phyloP scores from a whole-genome alignment of 2,329 filamentous ascomycete species.

The Cladosporium sp. region DNA sequence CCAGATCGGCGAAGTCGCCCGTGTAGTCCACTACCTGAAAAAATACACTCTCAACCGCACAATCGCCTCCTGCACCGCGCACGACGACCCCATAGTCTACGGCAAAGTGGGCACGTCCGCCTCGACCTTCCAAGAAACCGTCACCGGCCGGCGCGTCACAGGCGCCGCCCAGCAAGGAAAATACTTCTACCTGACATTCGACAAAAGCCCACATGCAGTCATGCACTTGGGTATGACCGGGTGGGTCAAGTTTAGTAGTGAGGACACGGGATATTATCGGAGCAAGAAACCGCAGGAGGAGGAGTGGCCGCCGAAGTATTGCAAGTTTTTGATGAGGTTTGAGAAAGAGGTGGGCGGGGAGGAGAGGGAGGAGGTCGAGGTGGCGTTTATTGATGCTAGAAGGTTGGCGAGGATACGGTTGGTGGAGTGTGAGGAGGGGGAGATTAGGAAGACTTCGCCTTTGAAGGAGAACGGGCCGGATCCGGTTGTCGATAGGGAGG shows the following conservation, averaged over 20 bases:
- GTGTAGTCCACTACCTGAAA: slow-evolving; percentile 78
- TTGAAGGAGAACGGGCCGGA: slow-evolving; percentile 91
- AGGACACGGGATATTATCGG: slow-evolving; percentile 76
- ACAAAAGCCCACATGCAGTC: slow-evolving; percentile 72
- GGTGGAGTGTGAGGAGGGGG: slow-evolving; percentile 69
- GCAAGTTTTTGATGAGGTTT: slow-evolving; percentile 75
- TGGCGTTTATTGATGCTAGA: slow-evolving; percentile 79
- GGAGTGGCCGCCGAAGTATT: slow-evolving; percentile 82
- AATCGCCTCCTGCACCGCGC: slow-evolving; percentile 63
- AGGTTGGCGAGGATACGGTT: slow-evolving; percentile 75
- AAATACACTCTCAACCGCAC: slow-evolving; percentile 80
- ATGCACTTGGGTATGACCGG: slow-evolving; percentile 51
- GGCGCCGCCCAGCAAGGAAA: slow-evolving; percentile 84
- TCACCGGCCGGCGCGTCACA: slow-evolving; percentile 68
- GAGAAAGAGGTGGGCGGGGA: slow-evolving; percentile 26
- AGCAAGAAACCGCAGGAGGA: slow-evolving; percentile 48
- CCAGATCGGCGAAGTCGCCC: slow-evolving; percentile 61
- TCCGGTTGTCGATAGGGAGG: slow-evolving; percentile 74
- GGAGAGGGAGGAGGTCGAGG: slow-evolving; percentile 50
- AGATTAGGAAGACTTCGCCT: slow-evolving; percentile 72
- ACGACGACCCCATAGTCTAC: slow-evolving; percentile 80
- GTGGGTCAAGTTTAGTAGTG: slow-evolving; percentile 82
- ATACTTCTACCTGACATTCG: slow-evolving; percentile 90
- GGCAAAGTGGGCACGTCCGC: slow-evolving; percentile 84
- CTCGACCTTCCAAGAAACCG: slow-evolving; percentile 64